phyloP scores from a whole-genome alignment of 805 yeast species.

The Nakazawaea ambrosiae region DNA sequence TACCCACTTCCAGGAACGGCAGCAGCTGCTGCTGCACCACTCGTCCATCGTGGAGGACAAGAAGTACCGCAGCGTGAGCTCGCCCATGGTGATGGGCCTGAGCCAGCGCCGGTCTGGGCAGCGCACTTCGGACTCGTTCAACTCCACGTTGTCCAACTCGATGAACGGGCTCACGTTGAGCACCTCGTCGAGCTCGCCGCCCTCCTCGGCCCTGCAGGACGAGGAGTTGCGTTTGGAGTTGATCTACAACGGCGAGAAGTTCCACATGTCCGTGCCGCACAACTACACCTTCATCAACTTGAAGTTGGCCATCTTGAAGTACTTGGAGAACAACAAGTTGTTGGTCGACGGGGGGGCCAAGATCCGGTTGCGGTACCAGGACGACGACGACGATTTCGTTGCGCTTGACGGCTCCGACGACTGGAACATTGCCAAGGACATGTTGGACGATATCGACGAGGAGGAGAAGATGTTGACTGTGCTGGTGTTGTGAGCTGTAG shows the following conservation, averaged over 20 bases:
- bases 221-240: constrained; percentile 32
- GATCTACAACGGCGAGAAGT: constrained; percentile 41
- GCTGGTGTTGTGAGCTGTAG: neutral
- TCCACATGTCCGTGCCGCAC: constrained; percentile 58
- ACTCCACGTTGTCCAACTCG: constrained; percentile 3
- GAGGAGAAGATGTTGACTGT: constrained; percentile 28
- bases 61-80: constrained; percentile 26
- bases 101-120: neutral
- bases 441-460: constrained; percentile 45
- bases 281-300: constrained; percentile 45
- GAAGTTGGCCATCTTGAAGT: constrained; percentile 49
- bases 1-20: constrained; percentile 4
- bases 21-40: neutral
- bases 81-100: constrained; percentile 15
- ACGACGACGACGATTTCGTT: constrained; percentile 94
- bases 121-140: constrained; percentile 5
- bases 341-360: constrained; percentile 20
- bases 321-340: constrained; percentile 46
- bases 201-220: constrained; percentile 18
- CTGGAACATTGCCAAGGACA: constrained; percentile 78
- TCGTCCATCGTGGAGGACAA: constrained; percentile 15
- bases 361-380: constrained; percentile 68
- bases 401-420: constrained; percentile 82
- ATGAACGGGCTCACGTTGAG: constrained; percentile 4
- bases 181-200: constrained; percentile 5